Base-by-base conservation (phyloP, 495 filamentous ascomycete species). In the Stereocaulon alpinum region DNA sequence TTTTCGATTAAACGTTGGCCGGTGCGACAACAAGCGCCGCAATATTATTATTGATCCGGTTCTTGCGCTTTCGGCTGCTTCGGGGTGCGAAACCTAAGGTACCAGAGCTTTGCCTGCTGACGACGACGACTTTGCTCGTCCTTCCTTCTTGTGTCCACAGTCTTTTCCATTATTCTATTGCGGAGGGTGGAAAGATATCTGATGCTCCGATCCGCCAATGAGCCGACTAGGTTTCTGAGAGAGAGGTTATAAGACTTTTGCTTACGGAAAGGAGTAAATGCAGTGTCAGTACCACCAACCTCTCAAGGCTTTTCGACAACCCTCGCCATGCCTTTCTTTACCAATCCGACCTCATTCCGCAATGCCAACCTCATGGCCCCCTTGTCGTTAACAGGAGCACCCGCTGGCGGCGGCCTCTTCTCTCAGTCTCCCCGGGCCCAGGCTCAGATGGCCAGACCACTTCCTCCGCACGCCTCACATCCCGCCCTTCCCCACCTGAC, bases 401-500 rank as follows among this genome's bases (percentile, higher is more conserved):
- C 41, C n/a, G 6, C 12, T 14, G 41, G 15, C 18, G 30, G 34
- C 22, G 45, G 34, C 62, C 37, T 51, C 7, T 40, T 42, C 6
- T 51, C 49, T 18, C 52, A 59, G 11, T 20, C 55, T 12, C 22
- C 41, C n/a, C 5, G 50, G n/a, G 27, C 32, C 40, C 45, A 56
- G 24, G 37, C 53, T 30, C 59, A 61, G 6, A 56, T 59, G 42
- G 52, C 55, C 44, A 32, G 27, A 12, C 45, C 65, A 50, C 61
- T 48, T n/a, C 61, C 61, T 51, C 63, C 69, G 12, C 77, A 81
- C 57, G 68, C 76, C 30, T 77, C 73, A 58, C 83, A 86, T 63
- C 82, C 84, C 2, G 77, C 88, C 24, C 80, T 97, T 60, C 77
- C 80, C 56, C 82, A 91, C 64, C 77, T 98, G 30, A 74, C 87